Base-by-base conservation (phyloP, 495 filamentous ascomycete species). In the Talaromyces borbonicus region DNA sequence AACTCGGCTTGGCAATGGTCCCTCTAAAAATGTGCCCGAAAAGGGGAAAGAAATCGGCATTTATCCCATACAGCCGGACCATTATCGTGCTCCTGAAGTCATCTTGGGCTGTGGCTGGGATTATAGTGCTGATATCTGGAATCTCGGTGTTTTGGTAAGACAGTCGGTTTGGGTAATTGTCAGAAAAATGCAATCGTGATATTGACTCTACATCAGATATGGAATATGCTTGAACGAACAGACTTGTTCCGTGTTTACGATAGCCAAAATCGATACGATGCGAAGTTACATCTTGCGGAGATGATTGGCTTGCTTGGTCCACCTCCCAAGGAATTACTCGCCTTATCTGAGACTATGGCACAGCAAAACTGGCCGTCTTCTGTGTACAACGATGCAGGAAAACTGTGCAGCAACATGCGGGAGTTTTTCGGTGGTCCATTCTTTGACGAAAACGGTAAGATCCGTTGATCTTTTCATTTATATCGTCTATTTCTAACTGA, bases 51-150 rank as follows among this genome's bases (percentile, higher is more conserved):
- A 43, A 30, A 11, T 43, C 19, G 57, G 27, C 45, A 63, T 18
- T 19, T 37, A 23, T 22, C 44, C 14, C 16, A 67, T 69, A 36
- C 60, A 67, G 47, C 55, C 61, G 38, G 47, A 62, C 12, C 36
- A 49, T 30, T 69, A 55, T 51, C 62, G 53, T 23, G 61, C 62
- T 27, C 66, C 66, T 23, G 66, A 69, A 45, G 63, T 67, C 12
- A 54, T 61, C 39, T 59, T 68, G 32, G 54, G 56, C n/a, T 50
- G 37, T 12, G 52, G 53, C 14, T 69, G 65, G 65, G 53, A 49
- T 37, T 65, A 59, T 30, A 62, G 56, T 40, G 66, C 50, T 45
- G 66, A 71, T 40, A 67, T 69, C 38, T 71, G 63, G 61, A 65
- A 60, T 49, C 47, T 66, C 24, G 63, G 61, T 36, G 36, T 55